Base-by-base conservation (phyloP, 805 yeast genomes). In the Candida nonsorbophila region DNA sequence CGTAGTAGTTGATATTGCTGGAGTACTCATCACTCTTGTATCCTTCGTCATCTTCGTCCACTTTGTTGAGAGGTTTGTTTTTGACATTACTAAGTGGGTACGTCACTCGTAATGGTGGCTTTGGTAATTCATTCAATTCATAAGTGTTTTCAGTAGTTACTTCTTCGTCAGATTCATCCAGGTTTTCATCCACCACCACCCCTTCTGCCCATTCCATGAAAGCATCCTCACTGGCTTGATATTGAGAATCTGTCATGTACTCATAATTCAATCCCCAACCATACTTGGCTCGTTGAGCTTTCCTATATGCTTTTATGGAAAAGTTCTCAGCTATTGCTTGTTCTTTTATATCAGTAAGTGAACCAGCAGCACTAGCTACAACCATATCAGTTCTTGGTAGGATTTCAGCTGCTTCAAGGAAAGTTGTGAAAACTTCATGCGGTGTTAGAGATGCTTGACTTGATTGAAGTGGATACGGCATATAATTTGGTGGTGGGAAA, bases 291-390 rank as follows among this genome's bases (percentile, higher is more conserved):
- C n/a, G n/a, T n/a, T n/a, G n/a, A n/a, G n/a, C n/a, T n/a, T n/a
- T 27, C 29, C 45, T 53, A 19, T 38, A 41, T 12, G 37, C 40
- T 10, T 41, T 32, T 7, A 48, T 36, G 5, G 51, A 41, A 25
- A 62, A 58, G 3, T 59, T 57, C 33, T 58, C 67, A 12, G 48
- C 40, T 4, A 25, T 28, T 1, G 69, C 67, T 29, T 57, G 64
- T 4, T 36, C 23, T 24, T 43, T 49, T 32, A 64, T 42, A 23
- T 64, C 71, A 34, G 42, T 49, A 21, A 64, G 50, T 16, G 68
- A 55, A 6, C 69, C 69, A 0, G 71, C 69, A 6, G 71, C 71
- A 38, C 67, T 59, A 10, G 71, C 71, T 5, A 62, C 50, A 10
- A 62, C 67, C 71, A 64, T 64, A 31, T 64, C 69, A 9, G 54